phyloP scores from a whole-genome alignment of 1,284 basidiomycete species.

The Grifola frondosa region DNA sequence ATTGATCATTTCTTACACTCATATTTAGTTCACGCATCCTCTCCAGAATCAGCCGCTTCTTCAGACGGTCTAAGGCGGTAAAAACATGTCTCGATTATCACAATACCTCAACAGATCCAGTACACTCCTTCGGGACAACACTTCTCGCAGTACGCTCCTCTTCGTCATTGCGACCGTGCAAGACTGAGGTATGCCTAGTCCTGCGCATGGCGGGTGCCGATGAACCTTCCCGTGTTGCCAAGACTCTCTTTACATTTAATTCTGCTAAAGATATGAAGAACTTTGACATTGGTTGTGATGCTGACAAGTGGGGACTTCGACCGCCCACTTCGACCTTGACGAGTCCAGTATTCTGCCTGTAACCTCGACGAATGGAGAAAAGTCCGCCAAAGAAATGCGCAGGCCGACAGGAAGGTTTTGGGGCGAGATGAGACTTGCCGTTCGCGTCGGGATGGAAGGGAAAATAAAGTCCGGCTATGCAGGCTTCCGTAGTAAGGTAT shows the following conservation, averaged over 20 bases:
- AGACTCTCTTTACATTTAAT: slow-evolving; percentile 64
- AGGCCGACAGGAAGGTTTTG: slow-evolving; percentile 64
- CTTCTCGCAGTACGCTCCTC: slow-evolving; percentile 31
- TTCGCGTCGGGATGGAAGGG: slow-evolving; percentile 59
- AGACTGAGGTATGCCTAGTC: slow-evolving; percentile 40
- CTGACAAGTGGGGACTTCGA: slow-evolving; percentile 83
- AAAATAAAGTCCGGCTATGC: slow-evolving; percentile 77
- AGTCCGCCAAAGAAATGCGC: neutral
- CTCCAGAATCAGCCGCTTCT: too few species aligned
- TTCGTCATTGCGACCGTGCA: neutral
- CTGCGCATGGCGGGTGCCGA: slow-evolving; percentile 74
- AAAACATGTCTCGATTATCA: slow-evolving; percentile 33
- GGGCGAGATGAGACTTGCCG: slow-evolving; percentile 70
- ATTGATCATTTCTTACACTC: too few species aligned
- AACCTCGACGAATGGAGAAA: slow-evolving; percentile 38
- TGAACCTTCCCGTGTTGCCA: slow-evolving; percentile 53
- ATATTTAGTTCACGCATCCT: too few species aligned
- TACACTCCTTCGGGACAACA: slow-evolving; percentile 33
- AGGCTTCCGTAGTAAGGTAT: slow-evolving; percentile 79
- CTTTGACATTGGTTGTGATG: slow-evolving; percentile 77
- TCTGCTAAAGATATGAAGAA: slow-evolving; percentile 54
- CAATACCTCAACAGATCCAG: slow-evolving; percentile 37
- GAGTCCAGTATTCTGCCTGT: slow-evolving; percentile 30
- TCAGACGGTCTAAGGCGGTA: too few species aligned
- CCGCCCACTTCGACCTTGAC: slow-evolving; percentile 66